Conservation (phyloP, 306 rosid genomes). For the Cucurbita argyrosperma region DNA sequence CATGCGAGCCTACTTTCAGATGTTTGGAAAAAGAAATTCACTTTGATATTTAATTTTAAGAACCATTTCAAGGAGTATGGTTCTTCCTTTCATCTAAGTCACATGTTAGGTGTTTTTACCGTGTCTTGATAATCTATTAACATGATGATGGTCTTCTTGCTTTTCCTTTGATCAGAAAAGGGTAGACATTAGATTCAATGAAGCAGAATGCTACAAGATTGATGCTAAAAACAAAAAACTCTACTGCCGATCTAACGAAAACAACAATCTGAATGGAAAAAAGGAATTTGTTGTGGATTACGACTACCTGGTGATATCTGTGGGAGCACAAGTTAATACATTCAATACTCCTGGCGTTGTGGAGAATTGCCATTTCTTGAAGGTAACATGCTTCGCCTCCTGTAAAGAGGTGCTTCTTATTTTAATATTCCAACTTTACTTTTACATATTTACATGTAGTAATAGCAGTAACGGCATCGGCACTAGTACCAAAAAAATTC, state of each 20-base stretch:
- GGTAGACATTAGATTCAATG: constrained; percentile 40
- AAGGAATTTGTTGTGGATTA: constrained; percentile 68
- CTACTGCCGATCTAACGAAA: constrained; percentile 47
- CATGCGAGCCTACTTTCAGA: neutral
- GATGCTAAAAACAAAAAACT: constrained; percentile 77
- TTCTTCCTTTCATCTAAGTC: neutral
- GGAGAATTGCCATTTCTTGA: constrained; percentile 89
- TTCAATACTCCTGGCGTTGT: constrained; percentile 92
- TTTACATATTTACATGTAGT: neutral
- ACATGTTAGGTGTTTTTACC: neutral
- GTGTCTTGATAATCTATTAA: neutral
- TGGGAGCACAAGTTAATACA: constrained; percentile 90
- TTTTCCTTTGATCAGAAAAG: constrained; percentile 41
- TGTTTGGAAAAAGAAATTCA: neutral
- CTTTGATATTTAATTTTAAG: neutral
- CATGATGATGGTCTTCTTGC: neutral
- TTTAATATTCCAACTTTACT: neutral
- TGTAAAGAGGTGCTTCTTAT: neutral
- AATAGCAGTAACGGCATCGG: neutral
- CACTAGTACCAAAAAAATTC: neutral
- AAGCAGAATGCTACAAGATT: constrained; percentile 81
- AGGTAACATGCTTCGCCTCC: constrained; percentile 30
- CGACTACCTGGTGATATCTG: constrained; percentile 58
- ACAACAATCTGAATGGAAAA: constrained; percentile 36
- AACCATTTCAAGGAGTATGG: neutral